phyloP scores from a whole-genome alignment of 2,329 filamentous ascomycete genomes.

The Dactylonectria estremocensis region DNA sequence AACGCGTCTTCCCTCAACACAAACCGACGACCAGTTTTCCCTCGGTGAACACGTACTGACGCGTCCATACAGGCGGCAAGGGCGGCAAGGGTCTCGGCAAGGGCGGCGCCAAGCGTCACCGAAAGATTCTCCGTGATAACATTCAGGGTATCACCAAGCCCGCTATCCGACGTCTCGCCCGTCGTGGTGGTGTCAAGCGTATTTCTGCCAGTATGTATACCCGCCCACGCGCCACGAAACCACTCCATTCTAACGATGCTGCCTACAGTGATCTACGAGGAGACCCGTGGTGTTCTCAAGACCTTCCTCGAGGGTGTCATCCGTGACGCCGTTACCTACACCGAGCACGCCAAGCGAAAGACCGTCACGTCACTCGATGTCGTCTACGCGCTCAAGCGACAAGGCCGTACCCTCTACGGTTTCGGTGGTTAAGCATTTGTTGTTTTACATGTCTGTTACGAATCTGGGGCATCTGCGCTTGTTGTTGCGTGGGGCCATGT shows the following conservation, averaged over 20 bases:
- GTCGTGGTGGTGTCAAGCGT: conserved; percentile 99
- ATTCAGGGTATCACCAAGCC: conserved; percentile 99
- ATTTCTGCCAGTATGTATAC: conserved; percentile 87
- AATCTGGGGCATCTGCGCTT: conserved; percentile 48
- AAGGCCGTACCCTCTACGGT: conserved; percentile 84
- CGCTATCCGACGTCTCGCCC: conserved; percentile 97
- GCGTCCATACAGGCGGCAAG: conserved; percentile 81
- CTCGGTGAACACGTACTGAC: conserved; percentile 62
- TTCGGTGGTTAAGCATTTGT: conserved; percentile 81
- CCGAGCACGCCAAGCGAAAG: conserved; percentile 87
- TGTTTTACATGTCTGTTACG: conserved; percentile 55
- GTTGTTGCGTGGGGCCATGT: conserved; percentile 42
- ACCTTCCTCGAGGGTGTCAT: conserved; percentile 85
- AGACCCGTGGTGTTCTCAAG: conserved; percentile 84
- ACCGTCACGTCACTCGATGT: conserved; percentile 81
- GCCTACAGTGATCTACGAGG: conserved; percentile 78
- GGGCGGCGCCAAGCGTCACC: conserved; percentile 98
- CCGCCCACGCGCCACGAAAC: conserved; percentile 51
- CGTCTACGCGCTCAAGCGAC: conserved; percentile 78
- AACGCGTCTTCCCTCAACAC: no score
- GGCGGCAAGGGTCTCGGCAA: conserved; percentile 98
- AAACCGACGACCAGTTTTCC: no score
- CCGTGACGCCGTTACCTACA: conserved; percentile 84
- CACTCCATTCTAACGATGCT: conserved; percentile 32
- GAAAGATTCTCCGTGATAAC: conserved; percentile 99